Evolutionary conservation across 257 asterid species (phyloP).

Genomic region (Solanum pinnatisectum): DNA sequence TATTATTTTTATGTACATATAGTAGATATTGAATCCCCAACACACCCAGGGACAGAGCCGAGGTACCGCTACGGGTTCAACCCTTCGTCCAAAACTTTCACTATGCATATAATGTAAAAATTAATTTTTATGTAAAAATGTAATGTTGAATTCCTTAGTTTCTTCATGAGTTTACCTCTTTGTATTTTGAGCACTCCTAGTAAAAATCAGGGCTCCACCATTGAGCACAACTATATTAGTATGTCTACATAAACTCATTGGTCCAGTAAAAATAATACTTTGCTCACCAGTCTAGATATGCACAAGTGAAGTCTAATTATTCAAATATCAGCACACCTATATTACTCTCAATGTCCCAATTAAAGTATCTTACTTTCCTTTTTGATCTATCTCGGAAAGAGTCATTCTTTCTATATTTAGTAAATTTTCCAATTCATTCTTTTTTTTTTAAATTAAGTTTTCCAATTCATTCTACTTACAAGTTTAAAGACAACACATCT

Average conservation of each 20-base stretch:
- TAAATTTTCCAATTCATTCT: no score
- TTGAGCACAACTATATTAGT: neutral
- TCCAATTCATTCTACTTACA: neutral
- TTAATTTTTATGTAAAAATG: no score
- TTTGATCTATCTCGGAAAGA: neutral
- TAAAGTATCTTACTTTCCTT: neutral
- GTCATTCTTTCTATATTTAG: neutral
- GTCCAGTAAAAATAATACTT: conserved; percentile 62
- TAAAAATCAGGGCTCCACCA: neutral
- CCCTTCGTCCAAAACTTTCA: no score
- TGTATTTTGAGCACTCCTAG: neutral
- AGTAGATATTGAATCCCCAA: no score
- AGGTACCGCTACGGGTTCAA: no score
- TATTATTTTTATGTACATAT: no score
- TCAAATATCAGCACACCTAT: neutral
- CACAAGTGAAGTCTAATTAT: neutral
- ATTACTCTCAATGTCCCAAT: neutral
- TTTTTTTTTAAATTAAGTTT: neutral
- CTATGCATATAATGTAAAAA: no score
- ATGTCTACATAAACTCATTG: conserved; percentile 29
- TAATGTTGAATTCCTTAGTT: no score
- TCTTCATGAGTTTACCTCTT: neutral
- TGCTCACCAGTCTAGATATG: conserved; percentile 13
- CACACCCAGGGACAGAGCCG: no score
- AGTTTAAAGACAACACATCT: neutral